A percentile compares a stretch with the other conserved stretches of the same genome.
Conservation (phyloP, 225 moss, liverwort and hornwort genomes). For the Marchantia polymorpha region DNA sequence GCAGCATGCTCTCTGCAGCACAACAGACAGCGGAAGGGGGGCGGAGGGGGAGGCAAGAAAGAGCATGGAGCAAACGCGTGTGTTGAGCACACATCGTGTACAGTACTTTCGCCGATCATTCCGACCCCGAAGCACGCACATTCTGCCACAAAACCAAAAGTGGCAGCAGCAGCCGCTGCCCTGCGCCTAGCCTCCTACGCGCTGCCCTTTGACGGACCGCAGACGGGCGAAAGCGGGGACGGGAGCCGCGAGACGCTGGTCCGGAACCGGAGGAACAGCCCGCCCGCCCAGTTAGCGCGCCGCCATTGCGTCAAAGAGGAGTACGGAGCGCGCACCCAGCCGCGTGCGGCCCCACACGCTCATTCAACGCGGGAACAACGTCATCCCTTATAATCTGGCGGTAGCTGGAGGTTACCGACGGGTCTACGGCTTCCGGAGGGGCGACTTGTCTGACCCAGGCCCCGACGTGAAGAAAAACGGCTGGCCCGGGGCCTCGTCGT, state of each 20-base stretch:
- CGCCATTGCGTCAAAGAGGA: constrained; percentile 17
- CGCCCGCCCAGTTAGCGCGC: constrained; percentile 10
- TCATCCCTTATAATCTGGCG: constrained; percentile 9
- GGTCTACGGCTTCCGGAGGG: background rate
- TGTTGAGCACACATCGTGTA: background rate
- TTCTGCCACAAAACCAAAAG: constrained; percentile 1
- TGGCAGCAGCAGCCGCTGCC: background rate
- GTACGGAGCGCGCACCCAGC: constrained; percentile 11
- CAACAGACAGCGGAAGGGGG: background rate
- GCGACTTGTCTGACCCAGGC: constrained; percentile 4
- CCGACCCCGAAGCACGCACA: constrained; percentile 2
- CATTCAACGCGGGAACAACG: constrained; percentile 21
- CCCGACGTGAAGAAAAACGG: background rate
- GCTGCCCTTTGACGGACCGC: too few relatives aligned
- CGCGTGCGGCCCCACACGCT: constrained; percentile 23
- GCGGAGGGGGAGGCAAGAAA: background rate
- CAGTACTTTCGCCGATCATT: constrained; percentile 7
- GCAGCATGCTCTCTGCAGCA: constrained; percentile 2
- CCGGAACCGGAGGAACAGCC: background rate
- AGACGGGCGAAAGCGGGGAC: too few relatives aligned
- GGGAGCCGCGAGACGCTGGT: too few relatives aligned
- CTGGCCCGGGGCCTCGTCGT: background rate
- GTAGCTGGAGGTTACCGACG: constrained; percentile 3
- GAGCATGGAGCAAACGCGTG: background rate
- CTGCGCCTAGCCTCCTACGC: too few relatives aligned